Evolutionary conservation across 2,329 filamentous ascomycete genomes (phyloP), one percentile per base, ranked within the genome.

Genomic region (Ceratocystis alfenasii): DNA sequence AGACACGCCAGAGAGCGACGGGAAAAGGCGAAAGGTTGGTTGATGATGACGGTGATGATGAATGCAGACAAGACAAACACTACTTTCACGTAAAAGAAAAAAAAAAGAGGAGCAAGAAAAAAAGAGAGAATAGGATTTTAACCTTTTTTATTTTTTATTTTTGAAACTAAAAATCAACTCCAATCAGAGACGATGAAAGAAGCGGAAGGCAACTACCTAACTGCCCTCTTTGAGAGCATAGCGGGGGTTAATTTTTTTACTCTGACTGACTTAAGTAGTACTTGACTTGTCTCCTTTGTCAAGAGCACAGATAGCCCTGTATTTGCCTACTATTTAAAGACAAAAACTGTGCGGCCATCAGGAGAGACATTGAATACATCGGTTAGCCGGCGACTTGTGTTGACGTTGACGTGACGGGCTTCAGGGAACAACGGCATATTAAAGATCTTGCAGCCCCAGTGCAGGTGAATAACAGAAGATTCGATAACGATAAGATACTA

Each of bases 1-100:
- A 60, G 41, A 60, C 55, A 46, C 55, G 61, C 57, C 64, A 64
- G 33, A 64, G 50, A 65, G n/a, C 61, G 61, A 50, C 41, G 28
- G 55, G 25, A 44, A 65, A 44, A 45, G 17, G 25, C 22, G 22
- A 36, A 36, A 33, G 44, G 36, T 22, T 55, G 22, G 63, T 25
- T 64, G 63, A 59, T 44, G 48, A 63, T 57, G 63, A 36, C 30
- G 64, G 61, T 36, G 64, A 36, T 65, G 55, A 22, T 55, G 61
- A 61, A 60, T 57, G 61, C 59, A 41, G 45, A 50, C 53, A 48
- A 50, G 7, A 25, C 25, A 33, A 61, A 53, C 25, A 41, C 36
- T 15, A 41, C 36, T 41, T 41, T 41, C 36, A 41, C 36, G 36
- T 12, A 33, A 6, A 44, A 64, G 20, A 55, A 57, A 30, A 28